Evolutionary conservation across 2,329 filamentous ascomycete genomes (phyloP).

Genomic region (Calonectria pteridis): DNA sequence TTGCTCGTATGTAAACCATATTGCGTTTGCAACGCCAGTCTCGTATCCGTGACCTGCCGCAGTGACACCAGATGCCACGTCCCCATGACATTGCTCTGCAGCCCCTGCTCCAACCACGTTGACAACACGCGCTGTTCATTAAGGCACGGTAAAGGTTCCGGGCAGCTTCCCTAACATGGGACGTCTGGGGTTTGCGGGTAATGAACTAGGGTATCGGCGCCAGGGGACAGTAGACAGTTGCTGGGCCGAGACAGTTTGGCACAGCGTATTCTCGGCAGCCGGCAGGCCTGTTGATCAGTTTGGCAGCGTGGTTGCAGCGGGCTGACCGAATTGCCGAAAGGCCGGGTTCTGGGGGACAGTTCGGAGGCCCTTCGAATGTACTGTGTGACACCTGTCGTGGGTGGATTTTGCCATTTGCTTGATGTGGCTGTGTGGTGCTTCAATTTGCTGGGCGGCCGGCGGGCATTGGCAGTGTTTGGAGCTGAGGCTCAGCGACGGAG

Average conservation of each 20-base stretch:
- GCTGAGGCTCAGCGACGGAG: not conserved
- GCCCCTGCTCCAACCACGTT: constrained; percentile 22
- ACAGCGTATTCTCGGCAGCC: constrained; percentile 9
- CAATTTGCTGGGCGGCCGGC: not conserved
- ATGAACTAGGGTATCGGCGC: not conserved
- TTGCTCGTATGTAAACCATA: constrained; percentile 20
- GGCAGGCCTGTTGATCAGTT: not conserved
- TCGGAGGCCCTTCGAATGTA: not conserved
- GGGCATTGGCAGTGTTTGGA: constrained; percentile 1
- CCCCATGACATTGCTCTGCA: constrained; percentile 24
- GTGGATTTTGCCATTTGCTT: not conserved
- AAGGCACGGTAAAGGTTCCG: constrained; percentile 25
- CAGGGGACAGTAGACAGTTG: not conserved
- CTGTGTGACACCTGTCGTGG: not conserved
- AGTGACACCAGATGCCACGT: constrained; percentile 34
- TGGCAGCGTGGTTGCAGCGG: not conserved
- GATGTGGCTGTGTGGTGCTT: not conserved
- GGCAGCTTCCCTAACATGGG: constrained; percentile 8
- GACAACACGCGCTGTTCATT: constrained; percentile 16
- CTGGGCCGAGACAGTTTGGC: constrained; percentile 4
- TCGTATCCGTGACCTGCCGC: constrained; percentile 37
- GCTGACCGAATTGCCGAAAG: constrained; percentile 4
- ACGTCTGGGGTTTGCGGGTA: constrained; percentile 21
- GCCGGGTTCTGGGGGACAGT: not conserved
- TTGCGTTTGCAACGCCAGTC: constrained; percentile 32